Evolutionary conservation across 2,329 filamentous ascomycete species (phyloP), one percentile per base, ranked within the genome.

Genomic region (Aspergillus latus): DNA sequence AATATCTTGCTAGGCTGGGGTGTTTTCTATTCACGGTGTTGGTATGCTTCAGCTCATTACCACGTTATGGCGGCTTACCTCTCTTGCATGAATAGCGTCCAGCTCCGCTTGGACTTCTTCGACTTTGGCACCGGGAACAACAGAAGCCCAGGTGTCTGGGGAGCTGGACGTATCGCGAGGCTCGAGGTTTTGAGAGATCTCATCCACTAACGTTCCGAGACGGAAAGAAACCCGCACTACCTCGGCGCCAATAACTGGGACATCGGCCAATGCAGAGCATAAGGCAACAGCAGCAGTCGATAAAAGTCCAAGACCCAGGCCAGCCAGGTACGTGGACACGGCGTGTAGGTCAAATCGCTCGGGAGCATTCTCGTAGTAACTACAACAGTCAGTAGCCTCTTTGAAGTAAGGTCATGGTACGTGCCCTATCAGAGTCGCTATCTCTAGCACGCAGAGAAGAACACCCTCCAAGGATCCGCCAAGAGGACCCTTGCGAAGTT

Each of bases 351-450:
- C 39, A 36, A 54, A 66, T 6, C 42, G 16, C 7, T 45, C 43
- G 2, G 54, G 37, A 4, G 11, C 32, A 6, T 16, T 40, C 36
- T 62, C 60, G 30, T 54, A 58, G 43, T 62, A 45, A 3, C 60
- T 62, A 29, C 34, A 8, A 9, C 37, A 21, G 30, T 39, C 16
- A 49, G 36, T 21, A 30, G 42, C 3, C 45, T 45, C 29, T 5
- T 26, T 16, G 9, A 29, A 2, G 15, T 11, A 9, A 15, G 11
- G 10, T 36, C 13, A 34, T 21, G 5, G 13, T 16, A 57, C 70
- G 54, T 70, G 81, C 79, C 74, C 74, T 45, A 82, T 80, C 45
- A 76, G 70, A 1, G 69, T 69, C 1, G 62, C 76, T 2, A 82
- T 28, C 58, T 82, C 63, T 3, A 77, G 52, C 1, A 71, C 64